phyloP scores from a whole-genome alignment of 2,329 filamentous ascomycete species.

The Didymella arachidicola region DNA sequence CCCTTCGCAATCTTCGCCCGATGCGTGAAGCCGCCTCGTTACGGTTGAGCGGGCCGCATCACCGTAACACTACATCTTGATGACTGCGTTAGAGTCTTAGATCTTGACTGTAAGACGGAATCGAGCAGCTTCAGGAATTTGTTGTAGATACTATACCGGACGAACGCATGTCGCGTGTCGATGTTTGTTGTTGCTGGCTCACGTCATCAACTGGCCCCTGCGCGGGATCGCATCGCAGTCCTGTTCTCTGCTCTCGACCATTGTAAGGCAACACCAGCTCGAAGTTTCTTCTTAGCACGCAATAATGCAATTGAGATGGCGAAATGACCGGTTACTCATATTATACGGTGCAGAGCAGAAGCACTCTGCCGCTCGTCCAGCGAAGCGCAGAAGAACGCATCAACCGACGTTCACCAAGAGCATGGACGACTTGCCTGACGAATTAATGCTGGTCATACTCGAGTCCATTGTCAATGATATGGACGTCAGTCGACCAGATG shows the following conservation, averaged over 20 bases:
- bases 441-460: background rate
- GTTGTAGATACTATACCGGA: background rate
- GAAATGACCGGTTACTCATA: too few relatives aligned
- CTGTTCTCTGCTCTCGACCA: background rate
- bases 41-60: background rate
- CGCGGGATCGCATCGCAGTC: background rate
- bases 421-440: background rate
- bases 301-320: too few relatives aligned
- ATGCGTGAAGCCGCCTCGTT: background rate
- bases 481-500: background rate
- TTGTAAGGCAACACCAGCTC: background rate
- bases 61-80: background rate
- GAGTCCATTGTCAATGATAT: background rate
- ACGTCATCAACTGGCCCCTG: background rate
- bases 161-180: background rate
- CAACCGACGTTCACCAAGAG: background rate
- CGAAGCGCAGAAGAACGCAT: background rate
- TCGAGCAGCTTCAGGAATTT: too few relatives aligned
- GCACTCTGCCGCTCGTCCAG: background rate
- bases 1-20: conserved; percentile 6
- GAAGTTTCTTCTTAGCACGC: too few relatives aligned
- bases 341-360: background rate
- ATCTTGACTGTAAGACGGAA: too few relatives aligned
- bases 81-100: background rate
- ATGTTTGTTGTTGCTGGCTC: background rate